A percentile compares a stretch with the other conserved stretches of the same genome.
Conservation (phyloP, 176 grass and related monocot genomes). For the Otatea glauca region DNA sequence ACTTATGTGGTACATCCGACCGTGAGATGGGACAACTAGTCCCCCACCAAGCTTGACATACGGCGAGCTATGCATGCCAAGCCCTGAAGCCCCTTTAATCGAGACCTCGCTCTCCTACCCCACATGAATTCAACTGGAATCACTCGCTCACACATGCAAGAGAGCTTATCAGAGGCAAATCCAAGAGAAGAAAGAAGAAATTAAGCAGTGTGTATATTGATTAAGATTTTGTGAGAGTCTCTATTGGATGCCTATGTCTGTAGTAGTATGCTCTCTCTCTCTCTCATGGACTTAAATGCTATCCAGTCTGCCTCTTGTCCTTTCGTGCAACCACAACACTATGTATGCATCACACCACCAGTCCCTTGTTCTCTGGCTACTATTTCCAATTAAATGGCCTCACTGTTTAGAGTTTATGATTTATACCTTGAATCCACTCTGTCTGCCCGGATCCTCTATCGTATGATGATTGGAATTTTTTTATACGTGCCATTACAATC, state of each 20-base stretch:
- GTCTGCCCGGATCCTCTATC: constrained; percentile 47
- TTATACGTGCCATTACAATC: no score
- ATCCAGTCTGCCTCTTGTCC: constrained; percentile 47
- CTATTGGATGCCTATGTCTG: not conserved
- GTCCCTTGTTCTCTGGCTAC: constrained; percentile 69
- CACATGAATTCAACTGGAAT: not conserved
- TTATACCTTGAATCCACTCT: constrained; percentile 83
- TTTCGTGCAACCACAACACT: constrained; percentile 72
- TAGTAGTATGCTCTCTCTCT: not conserved
- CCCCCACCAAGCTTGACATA: constrained; percentile 21
- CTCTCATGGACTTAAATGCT: constrained; percentile 43
- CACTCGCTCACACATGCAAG: not conserved
- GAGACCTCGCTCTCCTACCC: not conserved
- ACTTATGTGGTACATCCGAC: constrained; percentile 55
- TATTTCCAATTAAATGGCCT: constrained; percentile 78
- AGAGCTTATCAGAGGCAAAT: not conserved
- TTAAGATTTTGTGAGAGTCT: not conserved
- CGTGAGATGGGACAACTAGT: constrained; percentile 28
- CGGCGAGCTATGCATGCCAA: not conserved
- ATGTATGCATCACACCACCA: constrained; percentile 68
- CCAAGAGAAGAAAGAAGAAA: not conserved
- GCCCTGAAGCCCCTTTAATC: not conserved
- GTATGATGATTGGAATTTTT: not conserved
- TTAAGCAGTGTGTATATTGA: not conserved
- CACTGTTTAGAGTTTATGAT: constrained; percentile 78